These are phyloP conservation scores for Fragilariopsis cylindrus DNA, from an alignment of 108 stramenopile species.

Conservation along the genomic window DNA sequence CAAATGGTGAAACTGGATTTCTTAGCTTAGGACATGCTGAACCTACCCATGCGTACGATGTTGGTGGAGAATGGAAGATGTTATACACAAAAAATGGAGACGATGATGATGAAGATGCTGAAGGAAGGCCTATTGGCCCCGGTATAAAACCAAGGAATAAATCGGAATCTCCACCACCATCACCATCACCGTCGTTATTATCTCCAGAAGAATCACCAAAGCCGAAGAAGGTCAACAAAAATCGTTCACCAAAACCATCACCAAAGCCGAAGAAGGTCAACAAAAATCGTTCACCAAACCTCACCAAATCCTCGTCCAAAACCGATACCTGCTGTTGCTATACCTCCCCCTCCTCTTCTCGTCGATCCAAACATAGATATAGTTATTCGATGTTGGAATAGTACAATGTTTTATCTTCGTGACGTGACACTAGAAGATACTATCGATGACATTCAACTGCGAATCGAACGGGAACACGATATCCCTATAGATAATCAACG, in stretches of 20 bases:
- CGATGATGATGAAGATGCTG: background rate
- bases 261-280: background rate
- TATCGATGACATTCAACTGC: constrained; percentile 26
- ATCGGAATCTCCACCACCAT: background rate
- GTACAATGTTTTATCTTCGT: background rate
- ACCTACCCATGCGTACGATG: constrained; percentile 25
- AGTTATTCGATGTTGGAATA: constrained; percentile 20
- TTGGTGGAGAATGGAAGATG: constrained; percentile 30
- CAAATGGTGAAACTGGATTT: constrained; percentile 21
- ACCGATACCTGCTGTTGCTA: background rate
- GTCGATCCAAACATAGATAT: constrained; percentile 9
- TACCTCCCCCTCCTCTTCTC: background rate
- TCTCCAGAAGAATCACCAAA: background rate
- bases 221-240: background rate
- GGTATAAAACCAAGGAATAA: constrained; percentile 25
- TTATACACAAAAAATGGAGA: constrained; percentile 29
- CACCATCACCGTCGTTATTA: background rate
- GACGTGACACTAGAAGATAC: constrained; percentile 24
- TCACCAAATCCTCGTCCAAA: background rate
- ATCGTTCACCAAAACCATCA: background rate
- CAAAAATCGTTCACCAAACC: background rate
- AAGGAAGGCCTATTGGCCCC: constrained; percentile 11
- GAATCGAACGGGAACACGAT: constrained; percentile 22
- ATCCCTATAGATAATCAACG: constrained; percentile 35
- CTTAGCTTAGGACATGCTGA: constrained; percentile 18